phyloP scores from a whole-genome alignment of 352 stramenopile genomes.

The Plasmopara muralis region DNA sequence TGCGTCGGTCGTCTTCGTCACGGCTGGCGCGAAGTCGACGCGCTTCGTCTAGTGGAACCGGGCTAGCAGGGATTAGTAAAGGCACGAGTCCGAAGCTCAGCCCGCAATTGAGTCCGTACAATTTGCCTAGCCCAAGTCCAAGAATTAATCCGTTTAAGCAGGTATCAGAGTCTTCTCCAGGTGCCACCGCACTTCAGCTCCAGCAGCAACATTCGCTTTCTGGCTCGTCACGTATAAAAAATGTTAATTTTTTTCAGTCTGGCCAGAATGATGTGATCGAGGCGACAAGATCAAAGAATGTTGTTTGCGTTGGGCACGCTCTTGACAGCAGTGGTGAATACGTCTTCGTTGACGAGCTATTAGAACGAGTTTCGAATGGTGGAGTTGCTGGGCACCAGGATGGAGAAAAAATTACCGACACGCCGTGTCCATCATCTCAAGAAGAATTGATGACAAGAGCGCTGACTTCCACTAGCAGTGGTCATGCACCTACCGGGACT shows the following conservation, averaged over 20 bases:
- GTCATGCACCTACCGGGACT: constrained; percentile 1
- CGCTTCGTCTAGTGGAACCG: constrained; percentile 41
- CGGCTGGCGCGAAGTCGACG: constrained; percentile 51
- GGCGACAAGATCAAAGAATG: constrained; percentile 16
- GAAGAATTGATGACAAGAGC: constrained; percentile 7
- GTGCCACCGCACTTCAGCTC: constrained; percentile 21
- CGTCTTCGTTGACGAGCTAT: constrained; percentile 47
- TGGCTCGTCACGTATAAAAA: background rate
- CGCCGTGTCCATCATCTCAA: background rate
- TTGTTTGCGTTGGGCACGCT: constrained; percentile 8
- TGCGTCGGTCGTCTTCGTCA: constrained; percentile 44
- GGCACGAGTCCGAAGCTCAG: constrained; percentile 50
- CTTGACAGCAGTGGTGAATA: constrained; percentile 63
- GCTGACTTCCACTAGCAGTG: constrained; percentile 2
- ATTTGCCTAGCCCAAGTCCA: constrained; percentile 50
- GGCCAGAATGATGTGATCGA: constrained; percentile 6
- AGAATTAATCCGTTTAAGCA: constrained; percentile 75
- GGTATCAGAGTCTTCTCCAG: constrained; percentile 34
- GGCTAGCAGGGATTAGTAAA: constrained; percentile 11
- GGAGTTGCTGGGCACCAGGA: constrained; percentile 5
- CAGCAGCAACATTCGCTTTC: constrained; percentile 12
- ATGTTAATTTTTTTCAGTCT: constrained; percentile 11
- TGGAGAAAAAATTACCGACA: constrained; percentile 3
- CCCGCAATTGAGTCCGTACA: constrained; percentile 61
- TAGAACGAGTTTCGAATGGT: constrained; percentile 20